Evolutionary conservation across 2,329 filamentous ascomycete genomes (phyloP), one percentile per base, ranked within the genome.

Genomic region (Fusarium sp.): DNA sequence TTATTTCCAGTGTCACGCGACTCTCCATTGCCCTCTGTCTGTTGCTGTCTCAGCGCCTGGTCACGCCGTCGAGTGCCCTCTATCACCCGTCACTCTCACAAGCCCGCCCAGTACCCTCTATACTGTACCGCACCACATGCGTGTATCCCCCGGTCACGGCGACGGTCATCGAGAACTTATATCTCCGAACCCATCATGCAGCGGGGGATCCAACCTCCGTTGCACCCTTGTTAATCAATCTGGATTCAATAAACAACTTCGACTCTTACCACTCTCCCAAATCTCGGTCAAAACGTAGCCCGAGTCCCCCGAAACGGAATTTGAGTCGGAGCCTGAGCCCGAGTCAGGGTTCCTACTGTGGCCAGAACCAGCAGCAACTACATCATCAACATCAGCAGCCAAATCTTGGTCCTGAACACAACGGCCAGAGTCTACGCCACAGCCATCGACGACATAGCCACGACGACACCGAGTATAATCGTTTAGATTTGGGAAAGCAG

Each of bases 151-250:
- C 61, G 57, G 70, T 68, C 65, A 50, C 70, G 55, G 70, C 68
- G 61, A 66, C 61, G 59, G 70, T 68, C 62, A 50, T 71, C 60
- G 54, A 62, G 55, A 68, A 64, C 53, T 66, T 72, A 71, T 69
- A 71, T 72, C 56, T 67, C 73, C 68, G 58, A 67, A 71, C 58
- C 73, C 80, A 84, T 78, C 75, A 89, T 89, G 88, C 84, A 82
- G 87, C 82, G 84, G 77, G 76, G 78, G 86, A 86, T 84, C 80
- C 76, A 70, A 74, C 78, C 85, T 87, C 87, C 85, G 83, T 85
- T 83, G 85, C 84, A 84, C 79, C 79, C 76, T 72, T 79, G 74
- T 75, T 74, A 69, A 79, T 84, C 85, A 88, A 80, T 78, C 84
- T 89, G 87, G 87, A 89, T 85, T 78, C 85, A 76, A 81, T 85